Conservation (phyloP, 768 basidiomycete genomes). For the Candolleomyces eurysporus region DNA sequence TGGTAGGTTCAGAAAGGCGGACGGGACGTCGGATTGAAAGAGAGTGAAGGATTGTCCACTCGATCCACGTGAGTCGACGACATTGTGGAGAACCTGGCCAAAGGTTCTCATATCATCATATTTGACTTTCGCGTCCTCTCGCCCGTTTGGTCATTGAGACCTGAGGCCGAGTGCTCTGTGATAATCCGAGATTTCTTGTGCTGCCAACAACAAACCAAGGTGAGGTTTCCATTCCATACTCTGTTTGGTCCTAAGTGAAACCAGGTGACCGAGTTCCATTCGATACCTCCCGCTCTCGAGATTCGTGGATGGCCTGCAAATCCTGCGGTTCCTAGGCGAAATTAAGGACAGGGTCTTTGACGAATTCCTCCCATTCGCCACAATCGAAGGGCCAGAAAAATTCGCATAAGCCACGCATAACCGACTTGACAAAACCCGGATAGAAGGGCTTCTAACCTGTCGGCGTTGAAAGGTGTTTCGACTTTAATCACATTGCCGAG, state of each 20-base stretch:
- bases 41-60: conserved; percentile 10
- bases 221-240: too few relatives aligned
- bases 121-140: conserved; percentile 17
- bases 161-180: too few relatives aligned
- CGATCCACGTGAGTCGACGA: conserved; percentile 13
- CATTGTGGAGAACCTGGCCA: too few relatives aligned
- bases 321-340: neutral
- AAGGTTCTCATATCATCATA: conserved; percentile 24
- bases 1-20: conserved; percentile 30
- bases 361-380: neutral
- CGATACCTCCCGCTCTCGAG: conserved; percentile 18
- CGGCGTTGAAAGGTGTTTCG: neutral
- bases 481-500: conserved; percentile 20
- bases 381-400: neutral
- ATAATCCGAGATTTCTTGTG: too few relatives aligned
- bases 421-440: neutral
- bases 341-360: neutral
- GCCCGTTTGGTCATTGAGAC: too few relatives aligned
- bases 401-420: neutral
- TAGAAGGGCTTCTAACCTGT: conserved; percentile 6
- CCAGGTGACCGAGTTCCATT: too few relatives aligned
- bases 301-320: conserved; percentile 19
- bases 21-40: conserved; percentile 27
- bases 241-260: conserved; percentile 3
- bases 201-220: too few relatives aligned